Evolutionary conservation across 306 rosid species (phyloP), one percentile per base, ranked within the genome.

Genomic region (Cucumis cinereus): DNA sequence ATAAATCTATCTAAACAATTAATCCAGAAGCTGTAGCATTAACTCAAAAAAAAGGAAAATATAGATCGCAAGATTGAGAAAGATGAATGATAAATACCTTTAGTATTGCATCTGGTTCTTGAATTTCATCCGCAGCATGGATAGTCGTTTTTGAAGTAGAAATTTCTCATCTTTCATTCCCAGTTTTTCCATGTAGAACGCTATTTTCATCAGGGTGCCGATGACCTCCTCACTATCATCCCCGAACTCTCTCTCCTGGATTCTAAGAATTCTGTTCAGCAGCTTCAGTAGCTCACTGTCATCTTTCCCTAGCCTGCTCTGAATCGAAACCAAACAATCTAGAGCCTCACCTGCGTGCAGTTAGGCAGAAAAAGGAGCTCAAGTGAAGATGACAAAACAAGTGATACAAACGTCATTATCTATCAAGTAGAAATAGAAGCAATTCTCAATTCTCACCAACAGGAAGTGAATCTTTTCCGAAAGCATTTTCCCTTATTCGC

Each of bases 261-360:
- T 93, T 38, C 71, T 83, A 74, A 89, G 78, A 26, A 91, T 82
- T 82, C 96, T 88, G 67, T 82, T 83, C 43, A 93, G 91, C 85
- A 81, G 77, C 80, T 81, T 84, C 22, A 93, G 85, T 53, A 89
- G 80, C 78, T 77, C 84, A 14, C 45, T 80, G 0, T 90, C 91
- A 57, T 91, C 90, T 82, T 74, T 87, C 43, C 49, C 85, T 10
- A 87, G 74, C 85, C 96, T 78, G 8, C 76, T 84, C 86, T 90
- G 94, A 71, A 93, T 91, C 7, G 93, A 93, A 70, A 89, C 96
- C 87, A 91, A 77, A 84, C 97, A 90, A 69, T 91, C 94, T 69
- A 93, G 86, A 74, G 92, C 97, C 88, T 93, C 98, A 19, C 94
- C 98, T 91, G 93, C 82, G 80, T 78, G 40, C 59, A 53, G 90